These are phyloP conservation scores for Prinsepia uniflora DNA, from an alignment of 306 rosid genomes.

Conservation along the genomic window DNA sequence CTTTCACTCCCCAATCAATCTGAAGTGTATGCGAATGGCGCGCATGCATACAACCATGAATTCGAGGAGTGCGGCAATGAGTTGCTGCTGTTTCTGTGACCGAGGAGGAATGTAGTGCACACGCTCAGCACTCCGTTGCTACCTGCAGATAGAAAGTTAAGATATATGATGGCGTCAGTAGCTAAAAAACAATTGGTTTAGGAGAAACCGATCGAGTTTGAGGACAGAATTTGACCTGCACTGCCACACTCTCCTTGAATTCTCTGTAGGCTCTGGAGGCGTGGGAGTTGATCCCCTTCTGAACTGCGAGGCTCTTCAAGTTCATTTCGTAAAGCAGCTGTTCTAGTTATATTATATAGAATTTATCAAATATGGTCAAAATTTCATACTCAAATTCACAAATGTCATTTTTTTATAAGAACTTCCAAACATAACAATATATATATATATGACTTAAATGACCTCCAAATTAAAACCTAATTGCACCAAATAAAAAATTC, in stretches of 20 bases:
- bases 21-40: constrained; percentile 87
- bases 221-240: constrained; percentile 48
- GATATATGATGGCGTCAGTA: not conserved
- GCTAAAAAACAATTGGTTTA: not conserved
- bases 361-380: no score
- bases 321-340: constrained; percentile 94
- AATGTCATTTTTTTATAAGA: no score
- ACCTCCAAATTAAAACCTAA: no score
- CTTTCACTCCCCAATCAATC: constrained; percentile 92
- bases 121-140: constrained; percentile 95
- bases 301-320: constrained; percentile 99
- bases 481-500: no score
- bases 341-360: no score
- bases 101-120: constrained; percentile 95
- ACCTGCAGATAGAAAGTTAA: constrained; percentile 46
- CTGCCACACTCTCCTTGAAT: constrained; percentile 99
- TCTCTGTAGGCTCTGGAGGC: constrained; percentile 92
- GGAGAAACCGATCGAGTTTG: not conserved
- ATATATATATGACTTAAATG: no score
- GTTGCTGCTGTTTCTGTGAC: constrained; percentile 94
- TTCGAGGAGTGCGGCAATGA: constrained; percentile 94
- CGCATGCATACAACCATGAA: constrained; percentile 99
- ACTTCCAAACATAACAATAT: no score
- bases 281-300: constrained; percentile 97
- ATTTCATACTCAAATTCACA: no score